Evolutionary conservation across 2,329 filamentous ascomycete species (phyloP), one percentile per base, ranked within the genome.

Genomic region (Dactylonectria macrodidyma): DNA sequence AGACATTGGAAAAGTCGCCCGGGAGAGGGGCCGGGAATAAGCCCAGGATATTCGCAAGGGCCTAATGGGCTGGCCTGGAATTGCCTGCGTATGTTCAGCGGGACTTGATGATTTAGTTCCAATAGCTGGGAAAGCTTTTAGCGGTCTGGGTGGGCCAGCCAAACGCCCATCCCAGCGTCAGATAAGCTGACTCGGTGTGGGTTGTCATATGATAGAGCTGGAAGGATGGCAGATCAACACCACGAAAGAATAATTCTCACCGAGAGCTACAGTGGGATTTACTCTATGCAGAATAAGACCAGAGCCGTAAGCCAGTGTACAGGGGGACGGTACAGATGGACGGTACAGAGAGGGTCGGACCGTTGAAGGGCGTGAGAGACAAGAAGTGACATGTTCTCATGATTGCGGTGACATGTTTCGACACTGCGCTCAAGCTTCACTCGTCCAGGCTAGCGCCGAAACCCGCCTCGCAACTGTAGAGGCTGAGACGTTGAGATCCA

Each of bases 131-230:
- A 11, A 11, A n/a, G 30, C 46, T 67, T 62, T 56, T 44, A 47
- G 56, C 60, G 62, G 66, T 68, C 61, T 59, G 34, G 55, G 51
- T 30, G 59, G 46, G 56, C 57, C 47, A 46, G 33, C 24, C n/a
- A 48, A 52, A 62, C 50, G 51, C 58, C 46, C 51, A 55, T 58
- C 55, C 47, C 41, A 16, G 44, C 57, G 63, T 63, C 62, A 67
- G 73, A 75, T 74, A 75, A 74, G 73, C 69, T 75, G 73, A 73
- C 73, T 74, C 59, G 66, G 36, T 59, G 62, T 65, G 67, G 65
- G 59, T 62, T 68, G 67, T 70, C 59, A 62, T 62, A 65, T 59
- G 69, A 70, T 54, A 46, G 57, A 54, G 14, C 44, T 19, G 19
- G 19, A 19, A 19, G 19, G 19, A 55, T 54, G 51, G 63, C 46